Percentiles rank a stretch among this genome's conserved stretches.
Evolutionary conservation across 495 filamentous ascomycete genomes (phyloP).

Genomic region (Wilcoxina mikolae): DNA sequence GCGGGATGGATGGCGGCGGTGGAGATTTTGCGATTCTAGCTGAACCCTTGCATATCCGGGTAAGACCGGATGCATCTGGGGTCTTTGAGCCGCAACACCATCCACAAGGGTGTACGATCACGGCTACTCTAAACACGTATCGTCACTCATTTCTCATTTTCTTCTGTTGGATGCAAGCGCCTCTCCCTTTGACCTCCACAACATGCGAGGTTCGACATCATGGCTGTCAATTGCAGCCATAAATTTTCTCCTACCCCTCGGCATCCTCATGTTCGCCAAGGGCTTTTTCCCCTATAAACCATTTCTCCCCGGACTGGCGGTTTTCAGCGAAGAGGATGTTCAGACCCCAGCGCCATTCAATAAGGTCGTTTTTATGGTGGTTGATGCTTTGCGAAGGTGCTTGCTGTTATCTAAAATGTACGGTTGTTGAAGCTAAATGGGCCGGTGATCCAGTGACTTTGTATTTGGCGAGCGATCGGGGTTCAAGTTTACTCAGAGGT

Average conservation of each 20-base stretch:
- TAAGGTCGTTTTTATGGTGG: slow-evolving; percentile 89
- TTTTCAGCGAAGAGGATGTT: slow-evolving; percentile 39
- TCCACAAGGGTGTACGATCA: not conserved
- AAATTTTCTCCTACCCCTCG: slow-evolving; percentile 63
- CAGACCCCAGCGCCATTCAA: slow-evolving; percentile 55
- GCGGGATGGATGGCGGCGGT: not conserved
- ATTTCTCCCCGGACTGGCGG: slow-evolving; percentile 67
- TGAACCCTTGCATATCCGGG: not conserved
- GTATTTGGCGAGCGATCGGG: slow-evolving; percentile 68
- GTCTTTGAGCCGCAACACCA: not conserved
- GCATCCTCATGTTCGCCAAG: slow-evolving; percentile 67
- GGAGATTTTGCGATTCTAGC: not conserved
- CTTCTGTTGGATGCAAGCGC: slow-evolving; percentile 2
- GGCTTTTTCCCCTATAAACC: slow-evolving; percentile 98
- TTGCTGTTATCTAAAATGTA: slow-evolving; percentile 11
- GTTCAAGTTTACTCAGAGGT: slow-evolving; percentile 88
- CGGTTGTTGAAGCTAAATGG: slow-evolving; percentile 8
- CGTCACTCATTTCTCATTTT: slow-evolving; percentile 1
- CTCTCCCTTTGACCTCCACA: not conserved
- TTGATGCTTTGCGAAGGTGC: slow-evolving; percentile 86
- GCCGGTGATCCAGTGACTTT: slow-evolving; percentile 56
- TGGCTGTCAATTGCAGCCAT: slow-evolving; percentile 40
- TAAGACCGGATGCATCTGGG: too few species aligned
- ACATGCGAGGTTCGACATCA: slow-evolving; percentile 8
- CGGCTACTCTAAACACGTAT: not conserved